Evolutionary conservation across 1,139 yeast species (phyloP).

Genomic region (Kodamaea sp.): DNA sequence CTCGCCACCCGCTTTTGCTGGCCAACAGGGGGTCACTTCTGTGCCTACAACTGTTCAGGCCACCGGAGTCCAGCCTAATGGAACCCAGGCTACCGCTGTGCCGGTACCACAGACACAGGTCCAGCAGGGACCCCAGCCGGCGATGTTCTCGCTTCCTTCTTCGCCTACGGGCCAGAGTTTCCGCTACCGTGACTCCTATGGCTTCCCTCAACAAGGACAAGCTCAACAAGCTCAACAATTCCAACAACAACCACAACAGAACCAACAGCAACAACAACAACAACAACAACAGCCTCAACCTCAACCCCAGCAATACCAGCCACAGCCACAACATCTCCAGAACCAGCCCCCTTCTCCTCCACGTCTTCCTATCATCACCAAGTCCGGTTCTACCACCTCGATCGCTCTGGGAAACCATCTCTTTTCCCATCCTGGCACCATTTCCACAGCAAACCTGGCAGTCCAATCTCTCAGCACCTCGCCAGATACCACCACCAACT

Average conservation of each 20-base stretch:
- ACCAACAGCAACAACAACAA: neutral
- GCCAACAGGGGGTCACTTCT: slow-evolving; percentile 3
- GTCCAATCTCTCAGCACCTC: slow-evolving; percentile 35
- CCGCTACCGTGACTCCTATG: neutral
- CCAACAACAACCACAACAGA: neutral
- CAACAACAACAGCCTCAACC: neutral
- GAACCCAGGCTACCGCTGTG: slow-evolving; percentile 4
- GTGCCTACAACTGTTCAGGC: slow-evolving; percentile 4
- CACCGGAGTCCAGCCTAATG: slow-evolving; percentile 4
- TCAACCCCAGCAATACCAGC: neutral
- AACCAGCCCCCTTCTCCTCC: slow-evolving; percentile 4
- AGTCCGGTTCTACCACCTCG: slow-evolving; percentile 16
- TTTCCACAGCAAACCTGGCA: slow-evolving; percentile 24
- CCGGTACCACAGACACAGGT: slow-evolving; percentile 5
- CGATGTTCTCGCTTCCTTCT: slow-evolving; percentile 17
- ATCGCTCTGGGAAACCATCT: slow-evolving; percentile 24
- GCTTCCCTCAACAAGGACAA: no score
- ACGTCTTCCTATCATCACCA: slow-evolving; percentile 7
- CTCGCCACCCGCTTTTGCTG: slow-evolving; percentile 20
- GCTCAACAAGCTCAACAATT: neutral
- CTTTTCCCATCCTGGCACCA: slow-evolving; percentile 19
- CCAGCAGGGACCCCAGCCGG: slow-evolving; percentile 6
- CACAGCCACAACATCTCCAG: slow-evolving; percentile 8
- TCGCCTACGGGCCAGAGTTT: slow-evolving; percentile 12
- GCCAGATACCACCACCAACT: slow-evolving; percentile 26